Base-by-base conservation (phyloP, 257 asterid species). In the Marsdenia floribunda region DNA sequence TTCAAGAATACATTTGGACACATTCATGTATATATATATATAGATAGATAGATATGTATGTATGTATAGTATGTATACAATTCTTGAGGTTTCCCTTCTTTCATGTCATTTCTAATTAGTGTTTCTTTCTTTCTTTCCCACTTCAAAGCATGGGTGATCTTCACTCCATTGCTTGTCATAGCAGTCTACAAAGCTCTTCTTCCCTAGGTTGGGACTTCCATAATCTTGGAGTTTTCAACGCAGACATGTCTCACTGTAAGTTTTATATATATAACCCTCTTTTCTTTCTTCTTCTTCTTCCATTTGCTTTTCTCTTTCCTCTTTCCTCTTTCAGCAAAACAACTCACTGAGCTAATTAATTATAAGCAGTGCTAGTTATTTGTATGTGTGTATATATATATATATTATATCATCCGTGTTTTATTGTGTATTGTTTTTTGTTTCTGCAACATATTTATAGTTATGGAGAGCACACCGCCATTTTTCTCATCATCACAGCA, bases 141-240 rank as follows among this genome's bases (percentile, higher is more conserved):
- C 33, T 60, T 16, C 49, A 14, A 22, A 71, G 38, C 21, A 84
- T 84, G 90, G 88, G 82, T 73, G 90, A 86, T 74, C 88, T 86
- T 72, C 82, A 87, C 81, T 83, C 90, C 85, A 86, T 87, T 75
- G 86, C 87, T 73, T 86, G 84, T 44, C 49, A 8, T 82, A 87
- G 85, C 76, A 77, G 72, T 58, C 75, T 78, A 65, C 74, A 74
- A 68, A 67, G 55, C 77, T 71, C 88, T 64, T 71, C 88, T 59
- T 83, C 86, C 83, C 75, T 74, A 68, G 82, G 79, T 69, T 82
- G 84, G 81, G 86, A 76, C 77, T 76, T 84, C 54, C 83, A 85
- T 70, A 77, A 77, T 73, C 85, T 90, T 79, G 90, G 87, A 86
- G 94, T 88, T 90, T 73, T 88, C 96, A 83, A 88, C 86, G 76